These are phyloP conservation scores for Blastocystis sp. DNA, from an alignment of 352 stramenopile genomes.

Conservation along the genomic window DNA sequence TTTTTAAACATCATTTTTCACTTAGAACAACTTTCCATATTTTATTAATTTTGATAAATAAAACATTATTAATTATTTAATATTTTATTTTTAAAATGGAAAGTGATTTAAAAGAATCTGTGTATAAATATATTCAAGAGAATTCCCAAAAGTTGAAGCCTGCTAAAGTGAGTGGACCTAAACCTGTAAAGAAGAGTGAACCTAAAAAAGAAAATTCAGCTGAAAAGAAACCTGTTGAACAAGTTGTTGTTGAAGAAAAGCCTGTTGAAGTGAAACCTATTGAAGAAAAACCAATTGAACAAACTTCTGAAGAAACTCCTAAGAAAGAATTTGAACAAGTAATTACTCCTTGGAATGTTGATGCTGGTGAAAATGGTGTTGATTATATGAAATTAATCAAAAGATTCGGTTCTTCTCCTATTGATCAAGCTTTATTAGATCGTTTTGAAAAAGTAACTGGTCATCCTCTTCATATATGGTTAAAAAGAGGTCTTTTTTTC, in stretches of 20 bases:
- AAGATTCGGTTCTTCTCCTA: slow-evolving; percentile 81
- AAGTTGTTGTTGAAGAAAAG: neutral
- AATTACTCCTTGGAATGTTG: slow-evolving; percentile 72
- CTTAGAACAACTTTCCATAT: too few relatives aligned
- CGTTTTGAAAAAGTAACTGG: slow-evolving; percentile 80
- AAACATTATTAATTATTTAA: too few relatives aligned
- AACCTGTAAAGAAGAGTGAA: neutral
- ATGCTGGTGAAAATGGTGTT: slow-evolving; percentile 67
- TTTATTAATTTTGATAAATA: too few relatives aligned
- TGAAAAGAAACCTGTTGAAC: slow-evolving; percentile 6
- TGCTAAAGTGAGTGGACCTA: too few relatives aligned
- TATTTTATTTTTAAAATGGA: slow-evolving; percentile 15
- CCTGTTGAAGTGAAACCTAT: neutral
- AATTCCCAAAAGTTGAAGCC: slow-evolving; percentile 30
- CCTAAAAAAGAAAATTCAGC: slow-evolving; percentile 1
- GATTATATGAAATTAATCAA: slow-evolving; percentile 97
- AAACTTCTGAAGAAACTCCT: neutral
- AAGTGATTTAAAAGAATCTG: slow-evolving; percentile 21
- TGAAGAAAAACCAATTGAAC: neutral
- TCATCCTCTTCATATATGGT: slow-evolving; percentile 75
- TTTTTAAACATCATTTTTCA: too few relatives aligned
- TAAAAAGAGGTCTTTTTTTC: slow-evolving; percentile 95
- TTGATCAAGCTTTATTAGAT: slow-evolving; percentile 64
- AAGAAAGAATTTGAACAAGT: slow-evolving; percentile 49
- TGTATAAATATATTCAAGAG: slow-evolving; percentile 29